A percentile compares a stretch with the other conserved stretches of the same genome.
Conservation (phyloP, 257 asterid genomes). For the Oldenlandia corymbosa region DNA sequence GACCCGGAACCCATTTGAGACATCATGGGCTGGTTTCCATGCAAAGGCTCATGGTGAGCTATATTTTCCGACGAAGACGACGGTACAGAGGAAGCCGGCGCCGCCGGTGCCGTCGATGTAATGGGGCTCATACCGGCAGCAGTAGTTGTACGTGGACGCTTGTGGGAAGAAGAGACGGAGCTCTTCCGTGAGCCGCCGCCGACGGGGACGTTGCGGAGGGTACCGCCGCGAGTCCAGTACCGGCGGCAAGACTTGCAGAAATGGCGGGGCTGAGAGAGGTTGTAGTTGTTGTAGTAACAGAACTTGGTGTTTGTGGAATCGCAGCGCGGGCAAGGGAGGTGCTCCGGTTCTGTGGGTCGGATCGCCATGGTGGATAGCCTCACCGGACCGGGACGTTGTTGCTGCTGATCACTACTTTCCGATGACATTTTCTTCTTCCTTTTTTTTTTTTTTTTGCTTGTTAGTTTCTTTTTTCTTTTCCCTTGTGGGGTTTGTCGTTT, state of each 20-base stretch:
- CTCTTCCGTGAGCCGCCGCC: conserved; percentile 52
- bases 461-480: too few relatives aligned
- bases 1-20: conserved; percentile 20
- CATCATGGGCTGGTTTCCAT: conserved; percentile 14
- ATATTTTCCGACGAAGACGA: conserved; percentile 10
- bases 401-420: conserved; percentile 28
- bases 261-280: conserved; percentile 60
- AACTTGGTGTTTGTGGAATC: conserved; percentile 51
- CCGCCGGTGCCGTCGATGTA: background rate
- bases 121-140: background rate
- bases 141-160: conserved; percentile 37
- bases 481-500: conserved; percentile 2
- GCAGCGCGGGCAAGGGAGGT: conserved; percentile 53
- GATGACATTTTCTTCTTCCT: conserved; percentile 15
- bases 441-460: background rate
- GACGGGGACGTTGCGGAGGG: conserved; percentile 49
- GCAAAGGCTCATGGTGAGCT: conserved; percentile 12
- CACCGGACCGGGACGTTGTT: too few relatives aligned
- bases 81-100: background rate
- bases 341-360: conserved; percentile 32
- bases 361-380: conserved; percentile 18
- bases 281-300: conserved; percentile 64
- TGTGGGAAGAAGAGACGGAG: conserved; percentile 26
- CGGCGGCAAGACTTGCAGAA: conserved; percentile 58
- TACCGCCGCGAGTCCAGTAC: conserved; percentile 60